phyloP scores from a whole-genome alignment of 169 alveolate genomes.

The Plasmodium knowlesi region DNA sequence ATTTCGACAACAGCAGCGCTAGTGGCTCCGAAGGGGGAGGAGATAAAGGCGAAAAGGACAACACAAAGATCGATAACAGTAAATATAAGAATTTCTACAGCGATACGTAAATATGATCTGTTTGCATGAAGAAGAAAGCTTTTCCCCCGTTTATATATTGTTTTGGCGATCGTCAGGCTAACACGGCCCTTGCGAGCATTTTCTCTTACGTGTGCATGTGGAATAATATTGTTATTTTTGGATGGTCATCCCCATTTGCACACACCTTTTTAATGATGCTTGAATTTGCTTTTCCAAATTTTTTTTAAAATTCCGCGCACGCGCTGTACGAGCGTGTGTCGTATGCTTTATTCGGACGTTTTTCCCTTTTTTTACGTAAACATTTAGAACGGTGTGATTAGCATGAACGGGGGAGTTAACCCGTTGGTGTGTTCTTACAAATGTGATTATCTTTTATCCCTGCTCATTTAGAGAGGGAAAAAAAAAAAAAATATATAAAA shows the following conservation, averaged over 20 bases:
- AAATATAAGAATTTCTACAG: background rate
- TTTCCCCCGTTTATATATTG: background rate
- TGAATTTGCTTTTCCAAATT: background rate
- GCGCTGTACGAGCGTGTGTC: background rate
- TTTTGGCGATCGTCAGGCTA: background rate
- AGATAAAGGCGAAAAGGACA: background rate
- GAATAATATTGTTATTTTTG: background rate
- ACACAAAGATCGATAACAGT: background rate
- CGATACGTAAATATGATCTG: background rate
- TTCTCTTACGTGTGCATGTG: background rate
- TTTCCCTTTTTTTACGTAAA: background rate
- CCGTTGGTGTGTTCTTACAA: background rate
- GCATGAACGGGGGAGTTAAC: background rate
- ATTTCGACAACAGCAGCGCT: conserved; percentile 7
- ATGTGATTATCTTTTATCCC: background rate
- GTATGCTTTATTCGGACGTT: background rate
- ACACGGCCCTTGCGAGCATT: background rate
- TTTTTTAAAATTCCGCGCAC: background rate
- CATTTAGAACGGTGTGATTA: background rate
- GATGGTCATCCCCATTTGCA: background rate
- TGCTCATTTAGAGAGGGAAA: background rate
- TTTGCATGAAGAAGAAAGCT: background rate
- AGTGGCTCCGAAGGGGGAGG: background rate
- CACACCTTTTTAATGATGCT: background rate
- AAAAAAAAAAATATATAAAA: too few species aligned